phyloP scores from a whole-genome alignment of 1,284 basidiomycete genomes.

The Leccinum solheimii region DNA sequence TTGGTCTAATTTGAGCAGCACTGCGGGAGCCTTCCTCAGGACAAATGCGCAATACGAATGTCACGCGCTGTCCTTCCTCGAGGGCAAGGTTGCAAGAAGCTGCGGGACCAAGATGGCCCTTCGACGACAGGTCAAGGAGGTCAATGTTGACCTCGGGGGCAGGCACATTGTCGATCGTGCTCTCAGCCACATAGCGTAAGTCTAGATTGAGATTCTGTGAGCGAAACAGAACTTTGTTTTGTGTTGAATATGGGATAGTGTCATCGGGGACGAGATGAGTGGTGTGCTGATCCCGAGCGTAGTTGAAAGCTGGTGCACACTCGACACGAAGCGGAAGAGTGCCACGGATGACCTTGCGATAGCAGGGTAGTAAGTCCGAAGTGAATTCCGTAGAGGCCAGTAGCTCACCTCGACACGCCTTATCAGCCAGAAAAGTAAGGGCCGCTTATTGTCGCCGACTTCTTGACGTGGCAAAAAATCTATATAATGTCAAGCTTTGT shows the following conservation, averaged over 20 bases:
- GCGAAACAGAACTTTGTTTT: constrained; percentile 70
- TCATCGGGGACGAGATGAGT: constrained; percentile 59
- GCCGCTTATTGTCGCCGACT: constrained; percentile 46
- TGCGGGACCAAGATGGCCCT: constrained; percentile 67
- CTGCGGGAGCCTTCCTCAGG: constrained; percentile 37
- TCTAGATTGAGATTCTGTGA: constrained; percentile 66
- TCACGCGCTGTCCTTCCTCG: constrained; percentile 81
- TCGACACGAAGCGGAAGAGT: constrained; percentile 74
- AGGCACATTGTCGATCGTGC: constrained; percentile 46
- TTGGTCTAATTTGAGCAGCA: constrained; percentile 26
- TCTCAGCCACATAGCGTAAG: constrained; percentile 70
- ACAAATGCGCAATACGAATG: constrained; percentile 76
- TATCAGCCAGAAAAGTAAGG: constrained; percentile 84
- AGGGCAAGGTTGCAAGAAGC: constrained; percentile 59
- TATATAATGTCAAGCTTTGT: constrained; percentile 26
- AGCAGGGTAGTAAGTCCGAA: background rate
- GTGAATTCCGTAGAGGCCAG: background rate
- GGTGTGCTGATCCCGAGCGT: constrained; percentile 74
- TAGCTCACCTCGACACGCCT: constrained; percentile 72
- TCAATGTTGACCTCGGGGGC: constrained; percentile 57
- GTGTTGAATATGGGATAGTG: constrained; percentile 27
- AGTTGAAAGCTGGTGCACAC: constrained; percentile 93
- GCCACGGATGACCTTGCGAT: constrained; percentile 71
- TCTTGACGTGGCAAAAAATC: constrained; percentile 78
- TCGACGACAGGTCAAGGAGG: constrained; percentile 57